Base-by-base conservation (phyloP, 257 asterid species). In the Solanum phureja region DNA sequence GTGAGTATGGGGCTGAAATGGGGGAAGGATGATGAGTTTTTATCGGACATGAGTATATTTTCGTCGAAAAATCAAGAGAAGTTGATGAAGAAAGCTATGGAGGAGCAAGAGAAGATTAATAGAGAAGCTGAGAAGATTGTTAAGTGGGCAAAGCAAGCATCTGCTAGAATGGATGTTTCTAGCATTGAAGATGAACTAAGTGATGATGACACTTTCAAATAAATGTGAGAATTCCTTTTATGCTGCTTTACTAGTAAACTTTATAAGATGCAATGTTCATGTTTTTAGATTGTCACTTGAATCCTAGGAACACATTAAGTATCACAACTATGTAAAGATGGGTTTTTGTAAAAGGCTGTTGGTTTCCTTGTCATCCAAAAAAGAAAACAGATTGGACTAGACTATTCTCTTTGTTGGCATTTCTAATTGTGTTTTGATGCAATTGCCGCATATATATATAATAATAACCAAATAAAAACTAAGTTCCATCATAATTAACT, bases 111-210 rank as follows among this genome's bases (percentile, higher is more conserved):
- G 87, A 92, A 87, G 93, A 90, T 96, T 11, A 93, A 92, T 60
- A 93, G 93, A 87, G 98, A 96, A 88, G 98, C 98, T 84, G 98
- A 96, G 86, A 95, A 94, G 81, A 95, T 95, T 91, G 98, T 94
- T 83, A 93, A 92, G 90, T 94, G 98, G 98, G 98, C 98, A 88
- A 94, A 94, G 72, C 98, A 96, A 40, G 98, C 94, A 83, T 96
- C 98, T 89, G 93, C 96, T 29, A 90, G 99, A 88, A 91, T 95
- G 93, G 95, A 93, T 81, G 52, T 91, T 90, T 88, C 93, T 23
- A 90, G 93, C 66, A 84, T 93, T 83, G 94, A 91, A 84, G 94
- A 92, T 90, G 97, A 89, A 86, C 82, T 91, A 31, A 92, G 91
- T 89, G 95, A 91, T 87, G 87, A 92, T 44, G 88, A 88, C 38